Percentiles rank a stretch among this genome's conserved stretches.
These are phyloP conservation scores for Hysterangium stoloniferum DNA, from an alignment of 768 basidiomycete genomes.

Conservation along the genomic window DNA sequence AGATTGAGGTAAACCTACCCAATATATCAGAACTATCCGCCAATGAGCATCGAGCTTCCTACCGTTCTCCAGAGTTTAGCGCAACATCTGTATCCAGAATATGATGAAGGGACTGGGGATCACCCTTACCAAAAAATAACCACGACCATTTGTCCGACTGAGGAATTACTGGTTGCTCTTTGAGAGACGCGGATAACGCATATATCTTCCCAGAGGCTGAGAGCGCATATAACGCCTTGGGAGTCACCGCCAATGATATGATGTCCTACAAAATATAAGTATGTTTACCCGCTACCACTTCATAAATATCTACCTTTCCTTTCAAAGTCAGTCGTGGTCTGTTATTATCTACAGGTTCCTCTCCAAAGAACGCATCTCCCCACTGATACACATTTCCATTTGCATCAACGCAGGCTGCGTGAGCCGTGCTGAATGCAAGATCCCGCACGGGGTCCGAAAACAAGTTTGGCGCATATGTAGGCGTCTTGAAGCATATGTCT, in stretches of 20 bases:
- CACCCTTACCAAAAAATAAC: constrained; percentile 22
- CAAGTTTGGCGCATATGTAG: constrained; percentile 48
- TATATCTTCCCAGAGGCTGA: constrained; percentile 73
- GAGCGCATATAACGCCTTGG: constrained; percentile 58
- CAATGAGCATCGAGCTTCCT: constrained; percentile 1
- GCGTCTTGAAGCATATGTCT: constrained; percentile 39
- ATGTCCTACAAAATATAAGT: constrained; percentile 49
- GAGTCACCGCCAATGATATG: constrained; percentile 34
- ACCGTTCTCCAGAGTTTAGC: constrained; percentile 65
- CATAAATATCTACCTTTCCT: constrained; percentile 47
- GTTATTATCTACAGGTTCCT: constrained; percentile 17
- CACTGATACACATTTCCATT: constrained; percentile 81
- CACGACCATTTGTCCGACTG: constrained; percentile 18
- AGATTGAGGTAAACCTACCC: constrained; percentile 61
- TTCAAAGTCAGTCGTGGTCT: constrained; percentile 47
- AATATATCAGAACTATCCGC: not conserved
- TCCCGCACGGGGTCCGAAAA: constrained; percentile 67
- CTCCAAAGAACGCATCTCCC: constrained; percentile 57
- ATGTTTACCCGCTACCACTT: not conserved
- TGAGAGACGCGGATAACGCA: constrained; percentile 46
- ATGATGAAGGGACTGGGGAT: constrained; percentile 17
- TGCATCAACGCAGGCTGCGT: constrained; percentile 72
- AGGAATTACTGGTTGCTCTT: constrained; percentile 38
- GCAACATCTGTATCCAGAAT: constrained; percentile 52
- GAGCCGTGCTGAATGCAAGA: constrained; percentile 53